Evolutionary conservation across 2,329 filamentous ascomycete species (phyloP), one percentile per base, ranked within the genome.

Genomic region (Arachnomyces sp.): DNA sequence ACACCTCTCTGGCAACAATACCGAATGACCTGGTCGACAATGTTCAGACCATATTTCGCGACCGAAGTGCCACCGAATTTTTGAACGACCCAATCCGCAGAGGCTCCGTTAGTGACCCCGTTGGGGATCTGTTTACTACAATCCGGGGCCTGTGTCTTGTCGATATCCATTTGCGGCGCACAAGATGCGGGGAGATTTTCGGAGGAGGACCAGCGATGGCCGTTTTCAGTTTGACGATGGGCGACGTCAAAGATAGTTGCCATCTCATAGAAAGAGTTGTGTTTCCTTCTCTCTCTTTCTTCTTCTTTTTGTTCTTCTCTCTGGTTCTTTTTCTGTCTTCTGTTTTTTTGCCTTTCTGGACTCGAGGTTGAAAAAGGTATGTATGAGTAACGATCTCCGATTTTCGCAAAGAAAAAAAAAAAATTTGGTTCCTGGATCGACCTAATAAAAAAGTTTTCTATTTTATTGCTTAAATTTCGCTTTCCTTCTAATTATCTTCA

Each of bases 31-130:
- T 84, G 75, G 51, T 79, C 73, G 18, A 81, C 78, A 53, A 85
- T 83, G 60, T 83, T 82, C 52, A 78, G 75, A 38, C 89, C 82
- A 55, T 94, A 95, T 67, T 96, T 96, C 53, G 90, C 92, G 38
- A 96, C 85, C 59, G 86, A 94, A 38, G 90, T 98, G 38, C 90
- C 90, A 47, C 89, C 89, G 63, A 94, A 95, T 66, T 95, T 95
- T 63, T 95, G 88, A 37, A 95, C 84, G 21, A 94, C 74, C 89
- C 88, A 95, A 48, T 71, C 68, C 47, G 57, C 56, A 8, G 44
- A 45, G 33, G 44, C 44, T 34, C 15, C 17, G 34, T 30, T 31
- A 30, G 43, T 45, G 31, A 52, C 48, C 39, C 50, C 51, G 47
- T 52, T 49, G 39, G 50, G 34, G 34, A 47, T 35, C 42, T 25